Percentiles rank a stretch among this genome's conserved stretches.
Evolutionary conservation across 2,329 filamentous ascomycete species (phyloP).

Genomic region (Pseudogymnoascus sp.): DNA sequence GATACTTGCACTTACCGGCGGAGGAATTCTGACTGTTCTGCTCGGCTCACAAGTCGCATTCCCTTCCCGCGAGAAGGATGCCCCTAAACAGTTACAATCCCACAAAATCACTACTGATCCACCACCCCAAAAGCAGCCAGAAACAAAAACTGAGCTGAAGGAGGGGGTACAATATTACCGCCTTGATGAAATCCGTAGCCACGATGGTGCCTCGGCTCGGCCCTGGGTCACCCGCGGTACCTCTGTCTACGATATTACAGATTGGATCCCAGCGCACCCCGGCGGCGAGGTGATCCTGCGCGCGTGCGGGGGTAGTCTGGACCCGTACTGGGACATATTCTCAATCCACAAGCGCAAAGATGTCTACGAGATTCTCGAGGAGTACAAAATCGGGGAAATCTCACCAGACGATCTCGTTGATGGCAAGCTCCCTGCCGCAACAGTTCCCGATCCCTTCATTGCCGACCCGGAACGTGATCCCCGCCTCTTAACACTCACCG

Average conservation of each 20-base stretch:
- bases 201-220: slow-evolving; percentile 41
- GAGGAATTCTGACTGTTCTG: background rate
- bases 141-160: background rate
- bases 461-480: slow-evolving; percentile 45
- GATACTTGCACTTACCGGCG: background rate
- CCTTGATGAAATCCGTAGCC: slow-evolving; percentile 43
- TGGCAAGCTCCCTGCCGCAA: slow-evolving; percentile 43
- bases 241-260: slow-evolving; percentile 63
- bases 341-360: slow-evolving; percentile 58
- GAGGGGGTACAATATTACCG: slow-evolving; percentile 20
- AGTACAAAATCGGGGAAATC: slow-evolving; percentile 55
- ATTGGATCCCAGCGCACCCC: slow-evolving; percentile 57
- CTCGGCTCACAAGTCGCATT: background rate
- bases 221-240: slow-evolving; percentile 59
- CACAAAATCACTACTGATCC: background rate
- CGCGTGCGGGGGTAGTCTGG: slow-evolving; percentile 55
- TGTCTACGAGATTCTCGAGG: slow-evolving; percentile 55
- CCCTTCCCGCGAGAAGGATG: background rate
- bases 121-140: background rate
- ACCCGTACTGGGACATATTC: slow-evolving; percentile 64
- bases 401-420: slow-evolving; percentile 50
- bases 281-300: slow-evolving; percentile 60
- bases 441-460: slow-evolving; percentile 53
- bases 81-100: background rate
- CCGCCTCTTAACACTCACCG: slow-evolving; percentile 42